Conservation (phyloP, 192 early-diverging fungal genomes). For the Entomortierella chlamydospora region DNA sequence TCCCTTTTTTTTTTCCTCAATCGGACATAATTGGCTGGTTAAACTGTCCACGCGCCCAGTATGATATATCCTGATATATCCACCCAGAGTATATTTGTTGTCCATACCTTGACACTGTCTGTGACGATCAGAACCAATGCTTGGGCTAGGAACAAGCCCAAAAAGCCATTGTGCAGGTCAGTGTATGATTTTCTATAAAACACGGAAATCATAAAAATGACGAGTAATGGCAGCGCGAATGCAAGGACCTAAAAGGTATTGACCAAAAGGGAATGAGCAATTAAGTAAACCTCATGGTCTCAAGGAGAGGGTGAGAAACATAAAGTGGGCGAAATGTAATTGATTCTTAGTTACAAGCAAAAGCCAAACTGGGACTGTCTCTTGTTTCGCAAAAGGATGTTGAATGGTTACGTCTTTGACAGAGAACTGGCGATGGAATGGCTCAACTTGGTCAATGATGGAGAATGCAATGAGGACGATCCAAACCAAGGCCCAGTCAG, state of each 20-base stretch:
- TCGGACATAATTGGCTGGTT: too few species aligned
- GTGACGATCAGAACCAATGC: constrained; percentile 62
- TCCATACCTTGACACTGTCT: constrained; percentile 59
- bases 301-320: background rate
- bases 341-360: constrained; percentile 24
- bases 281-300: background rate
- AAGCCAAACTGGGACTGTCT: constrained; percentile 62
- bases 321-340: background rate
- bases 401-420: constrained; percentile 79
- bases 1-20: background rate
- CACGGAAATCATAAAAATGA: constrained; percentile 43
- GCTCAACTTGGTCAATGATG: constrained; percentile 67
- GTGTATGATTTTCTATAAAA: constrained; percentile 49
- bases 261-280: background rate
- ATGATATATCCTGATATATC: too few species aligned
- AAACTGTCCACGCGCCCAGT: too few species aligned
- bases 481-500: constrained; percentile 65
- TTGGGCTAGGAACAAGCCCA: constrained; percentile 59
- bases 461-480: constrained; percentile 69
- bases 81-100: background rate
- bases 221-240: constrained; percentile 51
- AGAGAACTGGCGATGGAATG: constrained; percentile 83
- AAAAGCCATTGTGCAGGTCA: constrained; percentile 51
- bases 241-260: constrained; percentile 24
- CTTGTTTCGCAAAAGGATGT: constrained; percentile 66